These are phyloP conservation scores for Teunomyces gatunensis DNA, from an alignment of 805 yeast genomes.

Conservation along the genomic window DNA sequence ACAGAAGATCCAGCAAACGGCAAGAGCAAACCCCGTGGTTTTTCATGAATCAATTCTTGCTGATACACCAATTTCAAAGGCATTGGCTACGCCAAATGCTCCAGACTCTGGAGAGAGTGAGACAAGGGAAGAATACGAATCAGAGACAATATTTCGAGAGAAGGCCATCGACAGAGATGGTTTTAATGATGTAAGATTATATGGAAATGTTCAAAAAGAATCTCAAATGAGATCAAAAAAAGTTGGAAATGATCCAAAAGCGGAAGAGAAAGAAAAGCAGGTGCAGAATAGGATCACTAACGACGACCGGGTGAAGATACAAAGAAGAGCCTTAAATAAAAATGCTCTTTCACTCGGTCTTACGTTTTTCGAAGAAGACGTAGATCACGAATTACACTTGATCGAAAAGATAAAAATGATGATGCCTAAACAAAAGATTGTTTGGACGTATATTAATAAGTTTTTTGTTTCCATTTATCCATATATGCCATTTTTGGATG, in stretches of 20 bases:
- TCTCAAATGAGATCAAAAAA: background rate
- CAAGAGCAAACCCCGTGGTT: background rate
- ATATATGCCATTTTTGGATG: constrained; percentile 20
- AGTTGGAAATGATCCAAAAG: background rate
- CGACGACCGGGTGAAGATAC: background rate
- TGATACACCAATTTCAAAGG: background rate
- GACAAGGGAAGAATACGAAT: background rate
- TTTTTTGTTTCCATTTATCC: constrained; percentile 19
- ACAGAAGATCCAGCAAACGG: background rate
- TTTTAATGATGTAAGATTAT: constrained; percentile 20
- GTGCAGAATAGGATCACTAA: background rate
- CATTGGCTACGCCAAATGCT: background rate
- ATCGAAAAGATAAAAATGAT: constrained; percentile 15
- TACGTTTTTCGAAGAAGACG: constrained; percentile 29
- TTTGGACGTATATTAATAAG: constrained; percentile 14
- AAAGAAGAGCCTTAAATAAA: constrained; percentile 19
- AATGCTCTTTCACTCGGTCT: constrained; percentile 34
- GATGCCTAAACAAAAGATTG: constrained; percentile 15
- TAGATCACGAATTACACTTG: constrained; percentile 23
- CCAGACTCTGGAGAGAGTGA: background rate
- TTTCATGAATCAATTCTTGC: background rate
- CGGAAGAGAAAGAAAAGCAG: background rate
- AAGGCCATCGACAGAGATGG: constrained; percentile 25
- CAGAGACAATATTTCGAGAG: constrained; percentile 21
- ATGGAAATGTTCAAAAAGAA: constrained; percentile 7